Conservation (phyloP, 1,139 yeast species). For the Taphrina wiesneri region DNA sequence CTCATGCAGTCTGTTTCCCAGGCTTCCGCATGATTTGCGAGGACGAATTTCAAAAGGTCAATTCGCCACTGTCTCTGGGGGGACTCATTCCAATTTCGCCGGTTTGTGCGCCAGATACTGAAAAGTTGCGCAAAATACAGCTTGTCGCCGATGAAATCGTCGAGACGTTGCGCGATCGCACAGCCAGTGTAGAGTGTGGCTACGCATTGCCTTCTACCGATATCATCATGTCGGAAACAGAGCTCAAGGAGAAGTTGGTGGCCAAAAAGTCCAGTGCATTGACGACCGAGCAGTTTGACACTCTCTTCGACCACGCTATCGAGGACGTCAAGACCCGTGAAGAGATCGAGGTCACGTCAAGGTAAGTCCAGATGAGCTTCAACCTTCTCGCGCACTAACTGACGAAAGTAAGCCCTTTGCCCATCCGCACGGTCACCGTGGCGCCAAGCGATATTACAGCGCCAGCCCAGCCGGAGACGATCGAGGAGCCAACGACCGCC, state of each 20-base stretch:
- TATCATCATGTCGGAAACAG: conserved; percentile 44
- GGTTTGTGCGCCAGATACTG: conserved; percentile 74
- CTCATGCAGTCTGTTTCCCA: conserved; percentile 72
- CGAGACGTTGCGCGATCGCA: conserved; percentile 64
- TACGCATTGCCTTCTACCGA: conserved; percentile 40
- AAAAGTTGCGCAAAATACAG: conserved; percentile 66
- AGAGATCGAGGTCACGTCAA: conserved; percentile 38
- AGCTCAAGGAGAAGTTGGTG: conserved; percentile 42
- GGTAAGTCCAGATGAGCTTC: background rate
- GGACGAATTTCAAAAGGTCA: conserved; percentile 60
- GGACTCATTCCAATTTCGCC: conserved; percentile 63
- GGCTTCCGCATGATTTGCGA: conserved; percentile 64
- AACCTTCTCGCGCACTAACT: conserved; percentile 2
- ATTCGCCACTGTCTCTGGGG: conserved; percentile 59
- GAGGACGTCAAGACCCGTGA: conserved; percentile 51
- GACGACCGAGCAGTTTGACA: conserved; percentile 73
- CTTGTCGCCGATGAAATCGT: conserved; percentile 69
- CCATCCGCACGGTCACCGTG: conserved; percentile 13
- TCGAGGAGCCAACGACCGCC: background rate
- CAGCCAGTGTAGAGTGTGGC: conserved; percentile 72
- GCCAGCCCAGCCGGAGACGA: conserved; percentile 1
- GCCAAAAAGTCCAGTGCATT: conserved; percentile 52
- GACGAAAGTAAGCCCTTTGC: conserved; percentile 27
- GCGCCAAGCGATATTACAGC: background rate
- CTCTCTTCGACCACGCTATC: conserved; percentile 71